Conservation (phyloP, 352 stramenopile species). For the Phytophthora citricola region DNA sequence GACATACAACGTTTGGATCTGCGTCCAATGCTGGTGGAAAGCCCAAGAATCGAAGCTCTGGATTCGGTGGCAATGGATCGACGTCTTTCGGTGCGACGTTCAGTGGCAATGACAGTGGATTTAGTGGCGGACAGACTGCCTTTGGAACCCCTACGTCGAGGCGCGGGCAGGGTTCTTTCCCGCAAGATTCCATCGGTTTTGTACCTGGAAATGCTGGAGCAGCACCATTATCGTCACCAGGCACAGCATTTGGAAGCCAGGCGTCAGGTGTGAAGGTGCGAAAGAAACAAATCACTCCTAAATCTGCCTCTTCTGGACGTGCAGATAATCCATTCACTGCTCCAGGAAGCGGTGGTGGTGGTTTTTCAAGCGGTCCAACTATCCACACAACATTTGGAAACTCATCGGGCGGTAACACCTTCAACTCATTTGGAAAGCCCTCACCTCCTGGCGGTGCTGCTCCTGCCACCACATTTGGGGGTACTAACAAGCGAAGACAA, state of each 20-base stretch:
- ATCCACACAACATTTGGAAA: slow-evolving; percentile 39
- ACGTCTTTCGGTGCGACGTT: slow-evolving; percentile 21
- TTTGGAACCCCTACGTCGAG: slow-evolving; percentile 24
- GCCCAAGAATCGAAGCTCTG: slow-evolving; percentile 19
- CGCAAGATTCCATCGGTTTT: slow-evolving; percentile 26
- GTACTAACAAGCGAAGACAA: slow-evolving; percentile 27
- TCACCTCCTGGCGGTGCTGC: slow-evolving; percentile 10
- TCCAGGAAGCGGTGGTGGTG: neutral
- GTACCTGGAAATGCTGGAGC: slow-evolving; percentile 7
- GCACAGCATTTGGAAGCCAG: slow-evolving; percentile 43
- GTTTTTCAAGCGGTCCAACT: neutral
- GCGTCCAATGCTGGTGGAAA: slow-evolving; percentile 24
- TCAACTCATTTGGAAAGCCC: slow-evolving; percentile 25
- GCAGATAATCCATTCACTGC: slow-evolving; percentile 39
- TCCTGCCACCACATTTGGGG: slow-evolving; percentile 30
- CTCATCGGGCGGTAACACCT: slow-evolving; percentile 7
- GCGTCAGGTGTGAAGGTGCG: slow-evolving; percentile 18
- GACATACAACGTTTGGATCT: slow-evolving; percentile 38
- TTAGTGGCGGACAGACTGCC: slow-evolving; percentile 20
- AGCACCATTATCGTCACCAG: slow-evolving; percentile 24
- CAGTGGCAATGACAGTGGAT: slow-evolving; percentile 20
- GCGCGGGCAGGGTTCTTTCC: slow-evolving; percentile 21
- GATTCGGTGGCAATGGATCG: slow-evolving; percentile 16
- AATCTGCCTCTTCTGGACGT: slow-evolving; percentile 5
- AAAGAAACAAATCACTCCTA: slow-evolving; percentile 37